Conservation (phyloP, 1,139 yeast genomes). For the Kurtzmaniella quercitrusa region DNA sequence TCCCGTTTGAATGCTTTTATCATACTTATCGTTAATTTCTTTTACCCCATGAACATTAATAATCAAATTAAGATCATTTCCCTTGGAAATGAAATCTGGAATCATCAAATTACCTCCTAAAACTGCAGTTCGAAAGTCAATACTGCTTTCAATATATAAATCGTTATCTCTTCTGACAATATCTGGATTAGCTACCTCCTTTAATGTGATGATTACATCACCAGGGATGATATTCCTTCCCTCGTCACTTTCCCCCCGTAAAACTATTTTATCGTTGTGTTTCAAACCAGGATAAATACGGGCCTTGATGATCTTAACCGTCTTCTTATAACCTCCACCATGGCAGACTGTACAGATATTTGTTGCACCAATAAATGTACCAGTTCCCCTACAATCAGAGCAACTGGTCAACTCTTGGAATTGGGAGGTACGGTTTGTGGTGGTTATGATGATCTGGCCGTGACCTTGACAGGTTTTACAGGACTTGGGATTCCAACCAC, state of each 20-base stretch:
- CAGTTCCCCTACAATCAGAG: slow-evolving; percentile 33
- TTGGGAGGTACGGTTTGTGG: slow-evolving; percentile 28
- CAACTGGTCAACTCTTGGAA: slow-evolving; percentile 35
- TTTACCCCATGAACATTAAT: slow-evolving; percentile 36
- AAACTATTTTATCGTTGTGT: slow-evolving; percentile 46
- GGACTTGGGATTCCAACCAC: slow-evolving; percentile 31
- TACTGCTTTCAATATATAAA: slow-evolving; percentile 39
- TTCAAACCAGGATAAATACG: slow-evolving; percentile 50
- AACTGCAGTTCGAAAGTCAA: slow-evolving; percentile 51
- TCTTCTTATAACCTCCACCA: slow-evolving; percentile 37
- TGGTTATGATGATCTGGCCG: slow-evolving; percentile 32
- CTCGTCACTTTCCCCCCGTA: slow-evolving; percentile 62
- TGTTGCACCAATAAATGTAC: slow-evolving; percentile 19
- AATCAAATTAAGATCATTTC: slow-evolving; percentile 34
- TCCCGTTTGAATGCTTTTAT: slow-evolving; percentile 31
- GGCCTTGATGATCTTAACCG: slow-evolving; percentile 48
- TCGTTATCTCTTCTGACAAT: slow-evolving; percentile 50
- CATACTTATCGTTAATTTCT: slow-evolving; percentile 18
- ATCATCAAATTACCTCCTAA: slow-evolving; percentile 50
- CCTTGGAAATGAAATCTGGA: slow-evolving; percentile 40
- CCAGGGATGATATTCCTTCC: slow-evolving; percentile 59
- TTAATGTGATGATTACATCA: slow-evolving; percentile 51
- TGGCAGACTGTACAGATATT: slow-evolving; percentile 20
- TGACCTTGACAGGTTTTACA: slow-evolving; percentile 37
- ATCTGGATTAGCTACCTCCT: slow-evolving; percentile 29